Percentiles rank a stretch among this genome's conserved stretches.
Evolutionary conservation across 352 stramenopile species (phyloP).

Genomic region (Pythium apleroticum): DNA sequence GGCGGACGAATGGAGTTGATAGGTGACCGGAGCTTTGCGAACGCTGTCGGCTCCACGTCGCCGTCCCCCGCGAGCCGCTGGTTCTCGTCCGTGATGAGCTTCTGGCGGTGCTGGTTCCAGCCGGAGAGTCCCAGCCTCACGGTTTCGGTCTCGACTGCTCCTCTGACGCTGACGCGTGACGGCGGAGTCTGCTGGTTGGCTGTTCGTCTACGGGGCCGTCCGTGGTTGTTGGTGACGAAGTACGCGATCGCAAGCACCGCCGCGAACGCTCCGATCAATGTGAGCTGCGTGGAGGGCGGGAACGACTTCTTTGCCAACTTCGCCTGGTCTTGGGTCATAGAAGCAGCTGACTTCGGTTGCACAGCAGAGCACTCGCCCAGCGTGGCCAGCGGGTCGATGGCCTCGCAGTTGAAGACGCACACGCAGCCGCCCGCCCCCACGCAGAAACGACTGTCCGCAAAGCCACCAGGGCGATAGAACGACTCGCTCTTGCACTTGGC

Average conservation of each 20-base stretch:
- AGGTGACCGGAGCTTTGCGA: not conserved
- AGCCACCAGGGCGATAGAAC: not conserved
- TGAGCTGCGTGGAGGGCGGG: no score
- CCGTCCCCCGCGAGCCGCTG: not conserved
- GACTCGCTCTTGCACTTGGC: not conserved
- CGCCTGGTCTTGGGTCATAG: no score
- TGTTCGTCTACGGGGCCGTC: no score
- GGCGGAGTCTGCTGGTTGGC: no score
- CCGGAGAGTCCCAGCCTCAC: not conserved
- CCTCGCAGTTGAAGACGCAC: conserved; percentile 14
- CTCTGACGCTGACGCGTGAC: not conserved
- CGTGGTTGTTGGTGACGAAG: no score
- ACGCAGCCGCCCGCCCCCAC: conserved; percentile 12
- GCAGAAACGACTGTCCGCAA: conserved; percentile 18
- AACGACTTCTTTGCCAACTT: no score
- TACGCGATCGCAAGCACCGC: no score
- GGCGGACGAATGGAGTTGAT: not conserved
- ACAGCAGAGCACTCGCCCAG: not conserved
- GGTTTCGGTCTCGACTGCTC: not conserved
- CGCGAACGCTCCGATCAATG: no score
- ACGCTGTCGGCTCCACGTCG: not conserved
- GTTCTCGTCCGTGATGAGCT: not conserved
- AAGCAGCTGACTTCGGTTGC: no score
- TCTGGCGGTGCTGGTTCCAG: not conserved
- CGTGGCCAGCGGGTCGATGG: not conserved